These are phyloP conservation scores for Fusarium pilosicola DNA, from an alignment of 2,329 filamentous ascomycete genomes.

Conservation along the genomic window DNA sequence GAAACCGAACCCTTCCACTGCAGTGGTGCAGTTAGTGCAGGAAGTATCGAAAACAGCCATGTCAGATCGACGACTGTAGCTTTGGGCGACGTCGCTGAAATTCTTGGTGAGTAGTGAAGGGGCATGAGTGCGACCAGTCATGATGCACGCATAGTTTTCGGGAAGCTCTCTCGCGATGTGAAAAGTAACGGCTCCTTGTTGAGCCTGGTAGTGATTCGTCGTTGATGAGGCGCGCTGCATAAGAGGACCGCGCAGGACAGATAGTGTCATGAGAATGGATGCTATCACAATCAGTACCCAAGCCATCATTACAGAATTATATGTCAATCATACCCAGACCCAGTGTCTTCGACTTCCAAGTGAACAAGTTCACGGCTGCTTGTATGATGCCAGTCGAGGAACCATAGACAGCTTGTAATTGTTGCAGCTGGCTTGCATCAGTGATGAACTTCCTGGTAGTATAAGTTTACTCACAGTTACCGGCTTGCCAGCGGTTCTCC, in stretches of 20 bases:
- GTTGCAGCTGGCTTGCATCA: conserved; percentile 7
- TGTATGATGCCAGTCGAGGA: conserved; percentile 34
- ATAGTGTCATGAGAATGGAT: conserved; percentile 33
- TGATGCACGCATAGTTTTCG: conserved; percentile 24
- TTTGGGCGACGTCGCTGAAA: conserved; percentile 33
- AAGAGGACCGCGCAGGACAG: conserved; percentile 29
- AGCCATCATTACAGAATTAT: rapidly evolving
- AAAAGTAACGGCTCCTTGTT: conserved; percentile 12
- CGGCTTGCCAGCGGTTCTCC: conserved; percentile 30
- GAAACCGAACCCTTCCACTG: conserved; percentile 25
- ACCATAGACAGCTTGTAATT: conserved; percentile 28
- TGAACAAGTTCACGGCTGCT: conserved; percentile 22
- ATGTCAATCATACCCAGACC: conserved; percentile 17
- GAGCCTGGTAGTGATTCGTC: conserved; percentile 13
- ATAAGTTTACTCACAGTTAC: conserved; percentile 10
- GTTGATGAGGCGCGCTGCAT: conserved; percentile 36
- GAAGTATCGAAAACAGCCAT: conserved; percentile 23
- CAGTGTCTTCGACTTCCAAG: conserved; percentile 26
- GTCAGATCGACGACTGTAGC: conserved; percentile 24
- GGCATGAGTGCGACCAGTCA: conserved; percentile 25
- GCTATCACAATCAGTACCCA: not conserved
- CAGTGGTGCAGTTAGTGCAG: conserved; percentile 32
- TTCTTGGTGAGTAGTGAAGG: conserved; percentile 31
- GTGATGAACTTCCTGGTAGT: no score
- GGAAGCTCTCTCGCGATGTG: conserved; percentile 37